Conservation (phyloP, 139 green algal species). For the Picochlorum sp. region DNA sequence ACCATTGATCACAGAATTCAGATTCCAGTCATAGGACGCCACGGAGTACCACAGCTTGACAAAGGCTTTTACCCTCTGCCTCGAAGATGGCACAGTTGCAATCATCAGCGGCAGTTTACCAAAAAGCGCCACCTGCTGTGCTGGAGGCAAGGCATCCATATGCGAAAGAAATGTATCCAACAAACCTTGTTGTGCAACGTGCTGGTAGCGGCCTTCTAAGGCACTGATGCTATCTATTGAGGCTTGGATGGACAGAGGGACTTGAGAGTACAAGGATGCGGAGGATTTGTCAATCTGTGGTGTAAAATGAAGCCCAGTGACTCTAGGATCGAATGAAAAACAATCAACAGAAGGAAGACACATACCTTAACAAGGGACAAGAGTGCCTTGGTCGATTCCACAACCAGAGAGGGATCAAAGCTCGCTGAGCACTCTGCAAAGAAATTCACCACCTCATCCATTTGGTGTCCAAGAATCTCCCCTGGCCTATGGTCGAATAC, state of each 20-base stretch:
- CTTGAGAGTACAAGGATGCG: constrained; percentile 14
- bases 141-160: constrained; percentile 14
- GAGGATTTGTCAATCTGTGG: constrained; percentile 21
- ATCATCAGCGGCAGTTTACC: constrained; percentile 18
- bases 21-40: constrained; percentile 17
- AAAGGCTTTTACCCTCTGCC: constrained; percentile 16
- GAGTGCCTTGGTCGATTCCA: constrained; percentile 1
- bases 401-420: constrained; percentile 1
- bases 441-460: background rate
- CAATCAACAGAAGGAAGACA: constrained; percentile 7
- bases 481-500: background rate
- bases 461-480: constrained; percentile 3
- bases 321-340: constrained; percentile 19
- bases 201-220: background rate
- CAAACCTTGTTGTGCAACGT: constrained; percentile 5
- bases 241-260: constrained; percentile 13
- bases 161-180: constrained; percentile 15
- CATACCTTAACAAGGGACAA: constrained; percentile 18
- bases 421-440: background rate
- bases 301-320: constrained; percentile 16
- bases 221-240: constrained; percentile 11
- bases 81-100: constrained; percentile 16
- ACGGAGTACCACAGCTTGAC: constrained; percentile 18
- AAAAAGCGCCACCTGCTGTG: constrained; percentile 26
- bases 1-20: background rate